Conservation (phyloP, 371 early-diverging fungal species). For the Zychaea mexicana region DNA sequence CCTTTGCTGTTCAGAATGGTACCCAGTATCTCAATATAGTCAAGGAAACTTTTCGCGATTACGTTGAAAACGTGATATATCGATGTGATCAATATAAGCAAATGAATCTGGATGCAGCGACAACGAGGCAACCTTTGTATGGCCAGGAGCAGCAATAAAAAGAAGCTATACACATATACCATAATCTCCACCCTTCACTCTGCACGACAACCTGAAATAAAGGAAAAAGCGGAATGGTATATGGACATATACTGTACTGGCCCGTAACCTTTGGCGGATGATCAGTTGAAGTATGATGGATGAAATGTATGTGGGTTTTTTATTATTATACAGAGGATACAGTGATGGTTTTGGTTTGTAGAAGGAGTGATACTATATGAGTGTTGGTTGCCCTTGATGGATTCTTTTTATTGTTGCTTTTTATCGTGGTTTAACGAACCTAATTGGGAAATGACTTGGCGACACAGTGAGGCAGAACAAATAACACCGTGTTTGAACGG, state of each 20-base stretch:
- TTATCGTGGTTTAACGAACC: constrained; percentile 1
- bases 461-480: constrained; percentile 47
- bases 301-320: neutral
- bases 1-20: neutral
- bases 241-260: too few species aligned
- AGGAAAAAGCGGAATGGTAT: too few species aligned
- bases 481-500: constrained; percentile 54
- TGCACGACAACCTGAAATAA: too few species aligned
- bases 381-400: neutral
- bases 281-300: too few species aligned
- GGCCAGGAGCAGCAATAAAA: too few species aligned
- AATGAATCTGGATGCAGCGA: neutral
- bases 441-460: constrained; percentile 15
- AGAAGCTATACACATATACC: too few species aligned
- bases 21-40: neutral
- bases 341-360: neutral
- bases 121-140: too few species aligned
- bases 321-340: neutral
- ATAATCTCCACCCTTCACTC: too few species aligned
- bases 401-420: neutral
- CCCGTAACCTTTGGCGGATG: too few species aligned
- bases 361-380: neutral
- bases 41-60: neutral
- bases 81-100: neutral
- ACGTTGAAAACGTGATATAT: neutral